Percentiles rank a stretch among this genome's conserved stretches.
These are phyloP conservation scores for Calocybe gangraenosa DNA, from an alignment of 768 basidiomycete species.

Conservation along the genomic window DNA sequence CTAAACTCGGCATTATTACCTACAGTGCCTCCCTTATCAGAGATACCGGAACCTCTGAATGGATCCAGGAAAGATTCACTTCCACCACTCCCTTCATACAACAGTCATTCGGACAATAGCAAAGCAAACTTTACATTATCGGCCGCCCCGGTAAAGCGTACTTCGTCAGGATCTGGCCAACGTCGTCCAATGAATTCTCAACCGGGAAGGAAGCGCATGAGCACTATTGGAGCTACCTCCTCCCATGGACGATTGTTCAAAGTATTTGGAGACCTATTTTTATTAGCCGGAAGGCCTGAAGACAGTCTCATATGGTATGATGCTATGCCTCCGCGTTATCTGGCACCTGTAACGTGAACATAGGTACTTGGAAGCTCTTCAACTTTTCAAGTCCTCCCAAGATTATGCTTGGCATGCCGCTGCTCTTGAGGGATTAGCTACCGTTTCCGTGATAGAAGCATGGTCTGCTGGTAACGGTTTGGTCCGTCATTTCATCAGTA, in stretches of 20 bases:
- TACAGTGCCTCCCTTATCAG: constrained; percentile 52
- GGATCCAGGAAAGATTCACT: constrained; percentile 39
- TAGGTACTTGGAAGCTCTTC: constrained; percentile 86
- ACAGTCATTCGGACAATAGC: constrained; percentile 55
- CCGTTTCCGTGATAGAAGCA: constrained; percentile 73
- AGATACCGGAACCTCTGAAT: constrained; percentile 57
- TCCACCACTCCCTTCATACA: constrained; percentile 43
- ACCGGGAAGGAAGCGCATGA: constrained; percentile 56
- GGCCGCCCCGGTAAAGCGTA: constrained; percentile 48
- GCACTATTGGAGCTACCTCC: constrained; percentile 61
- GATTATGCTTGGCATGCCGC: constrained; percentile 90
- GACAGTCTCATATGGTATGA: constrained; percentile 80
- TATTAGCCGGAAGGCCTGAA: constrained; percentile 79
- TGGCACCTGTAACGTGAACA: constrained; percentile 12
- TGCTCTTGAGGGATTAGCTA: constrained; percentile 81
- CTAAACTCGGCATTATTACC: constrained; percentile 70
- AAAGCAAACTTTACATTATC: constrained; percentile 31
- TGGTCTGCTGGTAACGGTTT: constrained; percentile 76
- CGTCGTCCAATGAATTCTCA: constrained; percentile 50
- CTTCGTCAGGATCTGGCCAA: constrained; percentile 44
- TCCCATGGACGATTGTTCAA: constrained; percentile 87
- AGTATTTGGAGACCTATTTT: constrained; percentile 82
- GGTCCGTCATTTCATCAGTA: constrained; percentile 39
- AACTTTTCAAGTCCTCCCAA: constrained; percentile 65
- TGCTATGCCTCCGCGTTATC: not conserved